These are phyloP conservation scores for Ascochyta rabiei DNA, from an alignment of 2,329 filamentous ascomycete genomes.

Conservation along the genomic window DNA sequence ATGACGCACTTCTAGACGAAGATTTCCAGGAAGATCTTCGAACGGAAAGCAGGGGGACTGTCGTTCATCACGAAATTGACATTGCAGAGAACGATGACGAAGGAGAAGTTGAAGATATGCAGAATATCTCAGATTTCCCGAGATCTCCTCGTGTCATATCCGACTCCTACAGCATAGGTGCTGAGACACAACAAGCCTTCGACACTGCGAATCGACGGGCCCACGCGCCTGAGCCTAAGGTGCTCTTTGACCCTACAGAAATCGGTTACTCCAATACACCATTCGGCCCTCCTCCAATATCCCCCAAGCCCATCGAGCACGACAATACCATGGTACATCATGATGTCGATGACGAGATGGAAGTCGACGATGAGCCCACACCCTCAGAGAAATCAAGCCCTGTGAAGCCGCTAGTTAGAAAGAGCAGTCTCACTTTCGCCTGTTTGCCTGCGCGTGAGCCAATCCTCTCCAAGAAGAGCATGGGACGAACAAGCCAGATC, in stretches of 20 bases:
- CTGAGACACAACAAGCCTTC: conserved; percentile 41
- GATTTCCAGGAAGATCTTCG: conserved; percentile 28
- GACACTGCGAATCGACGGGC: conserved; percentile 32
- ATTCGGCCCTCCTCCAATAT: conserved; percentile 29
- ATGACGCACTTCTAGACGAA: conserved; percentile 43
- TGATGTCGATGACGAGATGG: conserved; percentile 48
- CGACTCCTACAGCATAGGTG: conserved; percentile 41
- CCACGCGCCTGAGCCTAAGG: conserved; percentile 33
- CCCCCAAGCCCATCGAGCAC: conserved; percentile 26
- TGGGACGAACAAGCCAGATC: conserved; percentile 78
- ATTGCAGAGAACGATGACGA: conserved; percentile 24
- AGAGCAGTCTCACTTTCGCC: conserved; percentile 94
- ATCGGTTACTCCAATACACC: conserved; percentile 27
- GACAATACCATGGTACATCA: conserved; percentile 42
- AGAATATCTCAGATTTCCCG: conserved; percentile 24
- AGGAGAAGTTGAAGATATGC: conserved; percentile 14
- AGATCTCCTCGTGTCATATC: conserved; percentile 32
- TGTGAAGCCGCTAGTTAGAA: conserved; percentile 77
- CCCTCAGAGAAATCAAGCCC: conserved; percentile 76
- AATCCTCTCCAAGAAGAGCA: conserved; percentile 80
- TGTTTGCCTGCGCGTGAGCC: conserved; percentile 91
- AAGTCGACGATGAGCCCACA: conserved; percentile 62
- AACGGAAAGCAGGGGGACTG: conserved; percentile 29
- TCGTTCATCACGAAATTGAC: conserved; percentile 32
- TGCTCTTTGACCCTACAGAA: conserved; percentile 19